A percentile compares a stretch with the other conserved stretches of the same genome.
These are phyloP conservation scores for Carallia brachiata DNA, from an alignment of 345 rosid species.

Conservation along the genomic window DNA sequence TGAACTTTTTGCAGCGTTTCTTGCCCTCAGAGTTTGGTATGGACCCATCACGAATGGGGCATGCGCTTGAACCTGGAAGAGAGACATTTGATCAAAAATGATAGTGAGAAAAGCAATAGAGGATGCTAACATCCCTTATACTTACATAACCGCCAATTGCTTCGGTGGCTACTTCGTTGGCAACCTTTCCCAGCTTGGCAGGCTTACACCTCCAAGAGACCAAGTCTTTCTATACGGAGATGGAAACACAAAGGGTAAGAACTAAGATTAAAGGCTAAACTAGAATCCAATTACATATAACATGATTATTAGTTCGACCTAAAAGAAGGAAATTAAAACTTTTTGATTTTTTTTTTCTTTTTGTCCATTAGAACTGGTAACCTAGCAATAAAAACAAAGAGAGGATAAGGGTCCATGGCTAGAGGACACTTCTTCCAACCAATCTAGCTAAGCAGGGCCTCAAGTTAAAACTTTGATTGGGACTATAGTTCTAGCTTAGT, in stretches of 20 bases:
- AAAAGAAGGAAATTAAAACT: too few relatives aligned
- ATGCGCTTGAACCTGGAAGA: constrained; percentile 78
- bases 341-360: too few relatives aligned
- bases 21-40: constrained; percentile 92
- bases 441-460: too few relatives aligned
- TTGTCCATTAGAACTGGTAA: too few relatives aligned
- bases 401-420: too few relatives aligned
- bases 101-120: constrained; percentile 68
- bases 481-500: too few relatives aligned
- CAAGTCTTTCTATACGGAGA: constrained; percentile 57
- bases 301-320: too few relatives aligned
- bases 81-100: constrained; percentile 80
- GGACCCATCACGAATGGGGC: constrained; percentile 72
- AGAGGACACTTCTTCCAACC: too few relatives aligned
- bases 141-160: constrained; percentile 71
- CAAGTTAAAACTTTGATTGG: too few relatives aligned
- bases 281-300: too few relatives aligned
- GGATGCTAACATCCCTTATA: constrained; percentile 67
- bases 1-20: constrained; percentile 48
- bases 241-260: constrained; percentile 68
- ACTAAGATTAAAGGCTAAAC: not conserved
- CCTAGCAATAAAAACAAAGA: too few relatives aligned
- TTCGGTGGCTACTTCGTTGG: constrained; percentile 81
- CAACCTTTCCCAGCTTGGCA: constrained; percentile 58
- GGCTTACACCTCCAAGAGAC: constrained; percentile 60